Evolutionary conservation across 257 asterid species (phyloP), one percentile per base, ranked within the genome.

Genomic region (Prunella vulgaris): DNA sequence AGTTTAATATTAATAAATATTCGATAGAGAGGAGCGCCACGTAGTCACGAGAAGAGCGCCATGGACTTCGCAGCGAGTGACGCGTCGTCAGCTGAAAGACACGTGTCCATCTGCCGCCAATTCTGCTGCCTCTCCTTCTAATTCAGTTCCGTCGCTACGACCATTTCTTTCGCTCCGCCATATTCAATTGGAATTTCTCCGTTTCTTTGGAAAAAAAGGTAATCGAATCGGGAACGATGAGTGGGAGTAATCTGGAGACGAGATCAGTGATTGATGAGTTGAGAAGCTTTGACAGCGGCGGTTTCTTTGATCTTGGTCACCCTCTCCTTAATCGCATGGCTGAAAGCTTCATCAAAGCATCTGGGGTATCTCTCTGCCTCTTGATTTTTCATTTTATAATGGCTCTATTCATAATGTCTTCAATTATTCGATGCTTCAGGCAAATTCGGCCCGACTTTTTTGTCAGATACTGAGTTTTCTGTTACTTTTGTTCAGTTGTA

Each of bases 311-410:
- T 83, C 84, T 92, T 14, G 98, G 98, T 28, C 97, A 90, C 56
- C 98, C 98, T 60, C 84, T 92, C 9, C 96, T 92, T n/a, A 90
- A 90, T 37, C 96, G 98, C 77, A 71, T 92, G 32, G 76, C 90
- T 33, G 96, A 92, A 64, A 86, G 87, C 79, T 92, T 92, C 73
- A 76, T 86, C 71, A 92, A 85, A 79, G 97, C 98, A 24, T 96
- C 96, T 24, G 97, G 98, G 92, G 97, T 89, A 60, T 5, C 33
- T 10, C 5, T 32, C 25, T 37, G 12, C 10, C 18, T 24, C 10
- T 37, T 20, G 22, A 6, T 52, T 3, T 33, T 13, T 32, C n/a
- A n/a, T n/a, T n/a, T n/a, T n/a, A n/a, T n/a, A n/a, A n/a, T n/a
- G n/a, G n/a, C 24, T 32, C 12, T 20, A 2, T 35, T 14, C 8